phyloP scores from a whole-genome alignment of 23 red algal genomes.

The Gracilaria caudata region DNA sequence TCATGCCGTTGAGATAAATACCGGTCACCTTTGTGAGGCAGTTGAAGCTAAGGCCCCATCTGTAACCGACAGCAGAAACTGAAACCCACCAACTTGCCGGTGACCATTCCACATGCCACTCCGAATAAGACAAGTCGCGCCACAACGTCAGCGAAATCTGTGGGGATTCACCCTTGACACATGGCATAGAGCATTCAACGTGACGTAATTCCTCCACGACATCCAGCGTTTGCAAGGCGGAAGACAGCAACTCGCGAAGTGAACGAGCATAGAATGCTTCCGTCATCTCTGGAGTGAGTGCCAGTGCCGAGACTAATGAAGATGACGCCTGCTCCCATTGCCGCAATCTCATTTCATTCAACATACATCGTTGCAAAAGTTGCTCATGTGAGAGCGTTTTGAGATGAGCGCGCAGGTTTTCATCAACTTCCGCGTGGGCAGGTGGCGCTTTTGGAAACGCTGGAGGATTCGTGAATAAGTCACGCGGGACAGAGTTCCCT shows the following conservation, averaged over 20 bases:
- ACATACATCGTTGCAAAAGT: slow-evolving; percentile 14
- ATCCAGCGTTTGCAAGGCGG: slow-evolving; percentile 25
- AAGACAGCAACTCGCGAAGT: slow-evolving; percentile 23
- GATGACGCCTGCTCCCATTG: slow-evolving; percentile 26
- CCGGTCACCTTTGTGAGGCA: slow-evolving; percentile 29
- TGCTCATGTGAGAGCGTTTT: slow-evolving; percentile 4
- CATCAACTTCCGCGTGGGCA: neutral
- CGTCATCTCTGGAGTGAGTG: slow-evolving; percentile 46
- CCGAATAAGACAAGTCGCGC: slow-evolving; percentile 35
- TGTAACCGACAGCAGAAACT: slow-evolving; percentile 28
- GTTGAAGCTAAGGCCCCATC: slow-evolving; percentile 51
- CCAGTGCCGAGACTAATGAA: slow-evolving; percentile 12
- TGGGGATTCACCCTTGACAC: slow-evolving; percentile 27
- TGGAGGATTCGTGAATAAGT: slow-evolving; percentile 2
- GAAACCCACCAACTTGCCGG: slow-evolving; percentile 64
- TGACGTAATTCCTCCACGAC: slow-evolving; percentile 22
- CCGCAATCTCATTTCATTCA: slow-evolving; percentile 20
- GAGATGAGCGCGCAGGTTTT: slow-evolving; percentile 10
- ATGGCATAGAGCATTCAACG: slow-evolving; percentile 65
- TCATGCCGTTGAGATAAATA: slow-evolving; percentile 22
- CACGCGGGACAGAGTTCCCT: neutral
- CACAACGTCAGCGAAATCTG: slow-evolving; percentile 10
- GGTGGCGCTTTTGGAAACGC: slow-evolving; percentile 16
- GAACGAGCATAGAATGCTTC: slow-evolving; percentile 38
- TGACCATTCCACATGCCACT: slow-evolving; percentile 38